phyloP scores from a whole-genome alignment of 345 rosid species.

The Eucalyptus pauciflora region DNA sequence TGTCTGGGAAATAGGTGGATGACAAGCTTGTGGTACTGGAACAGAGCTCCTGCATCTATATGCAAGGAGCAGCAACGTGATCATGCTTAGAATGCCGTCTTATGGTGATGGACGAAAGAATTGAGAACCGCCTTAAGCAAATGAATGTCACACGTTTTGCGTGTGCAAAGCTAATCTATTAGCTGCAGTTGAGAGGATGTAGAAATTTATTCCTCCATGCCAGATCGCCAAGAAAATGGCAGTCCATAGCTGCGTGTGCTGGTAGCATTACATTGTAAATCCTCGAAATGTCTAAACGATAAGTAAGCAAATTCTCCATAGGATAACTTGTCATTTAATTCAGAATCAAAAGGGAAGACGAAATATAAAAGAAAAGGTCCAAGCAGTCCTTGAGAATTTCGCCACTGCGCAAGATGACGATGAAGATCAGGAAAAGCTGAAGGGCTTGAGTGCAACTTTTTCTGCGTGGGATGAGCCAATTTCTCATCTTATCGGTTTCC shows the following conservation, averaged over 20 bases:
- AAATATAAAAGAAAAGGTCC: not conserved
- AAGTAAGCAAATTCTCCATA: accelerated
- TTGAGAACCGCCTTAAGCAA: not conserved
- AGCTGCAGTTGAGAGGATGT: not conserved
- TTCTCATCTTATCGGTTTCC: accelerated
- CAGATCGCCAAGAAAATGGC: not conserved
- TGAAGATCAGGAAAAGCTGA: accelerated
- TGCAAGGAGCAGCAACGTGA: accelerated
- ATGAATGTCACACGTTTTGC: no score
- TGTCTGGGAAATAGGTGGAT: accelerated
- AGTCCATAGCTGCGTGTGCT: not conserved
- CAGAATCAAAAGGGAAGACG: not conserved
- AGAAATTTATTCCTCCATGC: not conserved
- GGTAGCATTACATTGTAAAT: not conserved
- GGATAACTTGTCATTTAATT: accelerated
- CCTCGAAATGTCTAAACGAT: accelerated
- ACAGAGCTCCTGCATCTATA: not conserved
- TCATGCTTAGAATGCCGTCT: not conserved
- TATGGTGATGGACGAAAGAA: accelerated
- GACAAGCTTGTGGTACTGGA: not conserved
- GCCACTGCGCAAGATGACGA: not conserved
- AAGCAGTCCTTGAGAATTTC: not conserved
- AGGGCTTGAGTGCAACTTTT: not conserved
- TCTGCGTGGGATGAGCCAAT: accelerated
- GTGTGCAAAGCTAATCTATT: not conserved